These are phyloP conservation scores for Penicillium psychrofluorescens DNA, from an alignment of 495 filamentous ascomycete species.

Conservation along the genomic window DNA sequence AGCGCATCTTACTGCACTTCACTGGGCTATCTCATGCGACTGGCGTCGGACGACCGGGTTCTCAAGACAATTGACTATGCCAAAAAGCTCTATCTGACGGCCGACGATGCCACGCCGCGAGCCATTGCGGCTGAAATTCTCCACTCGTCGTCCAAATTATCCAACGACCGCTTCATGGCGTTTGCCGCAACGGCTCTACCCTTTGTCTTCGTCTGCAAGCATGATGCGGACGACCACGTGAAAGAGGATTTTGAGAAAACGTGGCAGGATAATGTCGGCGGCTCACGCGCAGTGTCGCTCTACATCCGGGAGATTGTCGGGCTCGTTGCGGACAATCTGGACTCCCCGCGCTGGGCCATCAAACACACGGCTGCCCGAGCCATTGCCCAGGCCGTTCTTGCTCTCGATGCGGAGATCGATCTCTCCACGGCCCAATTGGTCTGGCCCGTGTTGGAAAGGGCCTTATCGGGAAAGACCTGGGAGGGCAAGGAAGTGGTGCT, in stretches of 20 bases:
- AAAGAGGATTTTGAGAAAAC: conserved; percentile 68
- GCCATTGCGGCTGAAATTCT: conserved; percentile 73
- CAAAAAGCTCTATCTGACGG: conserved; percentile 66
- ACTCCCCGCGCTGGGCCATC: conserved; percentile 77
- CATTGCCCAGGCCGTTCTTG: conserved; percentile 63
- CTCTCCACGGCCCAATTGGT: conserved; percentile 51
- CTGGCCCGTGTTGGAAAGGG: conserved; percentile 77
- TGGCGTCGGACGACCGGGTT: conserved; percentile 63
- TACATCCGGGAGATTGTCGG: conserved; percentile 76
- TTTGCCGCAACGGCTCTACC: conserved; percentile 70
- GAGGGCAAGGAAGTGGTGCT: conserved; percentile 86
- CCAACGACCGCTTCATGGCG: conserved; percentile 78
- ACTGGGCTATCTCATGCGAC: conserved; percentile 74
- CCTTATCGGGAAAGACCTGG: conserved; percentile 82
- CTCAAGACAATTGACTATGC: conserved; percentile 59
- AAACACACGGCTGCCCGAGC: conserved; percentile 82
- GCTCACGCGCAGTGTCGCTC: conserved; percentile 68
- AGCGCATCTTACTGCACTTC: conserved; percentile 77
- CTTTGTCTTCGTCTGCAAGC: conserved; percentile 79
- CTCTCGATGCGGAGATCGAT: conserved; percentile 51
- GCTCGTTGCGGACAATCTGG: conserved; percentile 57
- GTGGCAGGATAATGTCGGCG: conserved; percentile 86
- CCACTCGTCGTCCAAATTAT: conserved; percentile 72
- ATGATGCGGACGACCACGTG: conserved; percentile 74
- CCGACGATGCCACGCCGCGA: conserved; percentile 67